Percentiles rank a stretch among this genome's conserved stretches.
These are phyloP conservation scores for Mycena sp. DNA, from an alignment of 1,284 basidiomycete genomes.

Conservation along the genomic window DNA sequence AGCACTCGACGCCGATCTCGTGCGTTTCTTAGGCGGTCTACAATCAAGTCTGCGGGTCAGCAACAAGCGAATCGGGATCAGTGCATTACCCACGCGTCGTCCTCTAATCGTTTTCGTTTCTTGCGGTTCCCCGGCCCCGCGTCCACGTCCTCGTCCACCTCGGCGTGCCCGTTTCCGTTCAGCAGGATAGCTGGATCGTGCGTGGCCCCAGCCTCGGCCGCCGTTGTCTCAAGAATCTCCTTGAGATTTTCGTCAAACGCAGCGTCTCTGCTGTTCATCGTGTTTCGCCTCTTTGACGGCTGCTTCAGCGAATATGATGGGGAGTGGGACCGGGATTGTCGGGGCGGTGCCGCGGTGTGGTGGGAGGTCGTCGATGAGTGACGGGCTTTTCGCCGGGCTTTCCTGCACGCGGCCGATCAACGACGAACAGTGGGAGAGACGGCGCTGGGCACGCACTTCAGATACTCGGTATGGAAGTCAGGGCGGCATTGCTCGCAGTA, in stretches of 20 bases:
- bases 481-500: conserved; percentile 96
- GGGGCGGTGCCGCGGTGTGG: conserved; percentile 54
- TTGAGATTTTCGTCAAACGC: conserved; percentile 90
- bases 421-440: conserved; percentile 11
- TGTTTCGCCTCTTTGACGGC: conserved; percentile 87
- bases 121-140: conserved; percentile 56
- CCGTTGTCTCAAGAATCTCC: conserved; percentile 76
- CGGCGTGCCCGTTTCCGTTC: conserved; percentile 47
- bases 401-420: conserved; percentile 51
- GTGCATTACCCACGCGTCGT: conserved; percentile 64
- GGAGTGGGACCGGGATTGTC: conserved; percentile 80
- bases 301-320: conserved; percentile 63
- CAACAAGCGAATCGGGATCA: conserved; percentile 19
- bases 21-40: conserved; percentile 71
- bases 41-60: conserved; percentile 29
- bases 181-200: conserved; percentile 47
- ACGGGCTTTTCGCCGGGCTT: conserved; percentile 67
- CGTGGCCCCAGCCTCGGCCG: conserved; percentile 69
- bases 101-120: conserved; percentile 79
- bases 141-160: conserved; percentile 57
- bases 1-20: conserved; percentile 72
- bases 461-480: conserved; percentile 82
- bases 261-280: conserved; percentile 97
- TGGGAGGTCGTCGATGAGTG: conserved; percentile 71
- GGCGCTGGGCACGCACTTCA: conserved; percentile 63